Evolutionary conservation across 345 rosid genomes (phyloP).

Genomic region (Ceriops zippeliana): DNA sequence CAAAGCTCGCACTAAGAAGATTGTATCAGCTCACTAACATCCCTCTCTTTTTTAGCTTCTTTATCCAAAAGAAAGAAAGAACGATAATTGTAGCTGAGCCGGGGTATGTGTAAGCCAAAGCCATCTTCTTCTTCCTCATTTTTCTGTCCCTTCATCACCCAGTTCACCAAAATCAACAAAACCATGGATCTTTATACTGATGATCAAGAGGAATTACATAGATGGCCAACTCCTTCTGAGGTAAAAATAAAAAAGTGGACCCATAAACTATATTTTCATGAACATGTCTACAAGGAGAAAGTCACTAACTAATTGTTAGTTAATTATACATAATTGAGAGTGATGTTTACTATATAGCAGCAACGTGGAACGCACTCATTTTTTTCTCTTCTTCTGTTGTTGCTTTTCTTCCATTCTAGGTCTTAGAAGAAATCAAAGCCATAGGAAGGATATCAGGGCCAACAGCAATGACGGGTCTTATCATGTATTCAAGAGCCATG

Average conservation of each 20-base stretch:
- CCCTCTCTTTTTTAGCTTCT: not conserved
- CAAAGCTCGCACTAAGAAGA: not conserved
- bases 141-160: constrained; percentile 34
- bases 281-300: not conserved
- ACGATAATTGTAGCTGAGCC: not conserved
- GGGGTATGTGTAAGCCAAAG: constrained; percentile 51
- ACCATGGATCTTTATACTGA: constrained; percentile 29
- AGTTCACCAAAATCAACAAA: constrained; percentile 43
- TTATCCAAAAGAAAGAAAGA: constrained; percentile 2
- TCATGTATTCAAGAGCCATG: constrained; percentile 85
- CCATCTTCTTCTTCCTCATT: constrained; percentile 54
- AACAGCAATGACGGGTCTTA: constrained; percentile 70
- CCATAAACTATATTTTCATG: not conserved
- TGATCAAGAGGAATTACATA: constrained; percentile 37
- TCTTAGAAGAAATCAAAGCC: constrained; percentile 70
- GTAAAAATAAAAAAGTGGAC: constrained; percentile 29
- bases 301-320: not conserved
- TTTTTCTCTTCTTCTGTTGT: constrained; percentile 6
- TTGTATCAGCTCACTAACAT: not conserved
- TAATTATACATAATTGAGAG: no score
- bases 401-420: constrained; percentile 43
- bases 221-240: constrained; percentile 87
- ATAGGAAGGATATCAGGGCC: constrained; percentile 92
- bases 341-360: not conserved
- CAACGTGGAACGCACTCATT: constrained; percentile 6